Evolutionary conservation across 352 stramenopile genomes (phyloP).

Genomic region (Phytophthora cryptogea): DNA sequence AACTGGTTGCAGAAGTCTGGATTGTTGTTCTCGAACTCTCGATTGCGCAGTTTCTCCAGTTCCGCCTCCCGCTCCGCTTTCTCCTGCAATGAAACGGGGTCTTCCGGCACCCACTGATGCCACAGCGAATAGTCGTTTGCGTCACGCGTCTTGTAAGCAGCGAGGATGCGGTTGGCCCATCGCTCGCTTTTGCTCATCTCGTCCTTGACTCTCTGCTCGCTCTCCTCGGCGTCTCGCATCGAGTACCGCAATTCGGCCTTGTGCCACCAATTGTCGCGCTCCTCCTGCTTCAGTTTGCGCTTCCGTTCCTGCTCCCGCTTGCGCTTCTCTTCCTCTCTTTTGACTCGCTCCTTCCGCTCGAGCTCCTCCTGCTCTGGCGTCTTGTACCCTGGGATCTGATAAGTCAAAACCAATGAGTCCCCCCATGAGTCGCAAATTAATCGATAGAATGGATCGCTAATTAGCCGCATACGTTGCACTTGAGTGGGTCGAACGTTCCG

Average conservation of each 20-base stretch:
- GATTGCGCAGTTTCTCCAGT: slow-evolving; percentile 68
- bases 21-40: slow-evolving; percentile 78
- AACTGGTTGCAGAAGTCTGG: slow-evolving; percentile 83
- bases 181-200: slow-evolving; percentile 23
- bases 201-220: slow-evolving; percentile 15
- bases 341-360: slow-evolving; percentile 43
- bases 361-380: slow-evolving; percentile 70
- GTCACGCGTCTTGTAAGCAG: slow-evolving; percentile 73
- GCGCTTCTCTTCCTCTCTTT: slow-evolving; percentile 43
- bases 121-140: slow-evolving; percentile 87
- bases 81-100: slow-evolving; percentile 69
- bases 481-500: slow-evolving; percentile 73
- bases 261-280: slow-evolving; percentile 72
- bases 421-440: too few relatives aligned
- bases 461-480: slow-evolving; percentile 54
- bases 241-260: slow-evolving; percentile 64
- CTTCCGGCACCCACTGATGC: slow-evolving; percentile 72
- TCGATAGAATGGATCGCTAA: too few relatives aligned
- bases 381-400: slow-evolving; percentile 78
- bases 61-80: slow-evolving; percentile 53
- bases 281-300: slow-evolving; percentile 52
- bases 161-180: slow-evolving; percentile 66
- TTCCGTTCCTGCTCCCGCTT: slow-evolving; percentile 51
- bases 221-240: slow-evolving; percentile 23
- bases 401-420: too few relatives aligned